Evolutionary conservation across 148 eudicot species (phyloP).

Genomic region (Rhododendron henanense): DNA sequence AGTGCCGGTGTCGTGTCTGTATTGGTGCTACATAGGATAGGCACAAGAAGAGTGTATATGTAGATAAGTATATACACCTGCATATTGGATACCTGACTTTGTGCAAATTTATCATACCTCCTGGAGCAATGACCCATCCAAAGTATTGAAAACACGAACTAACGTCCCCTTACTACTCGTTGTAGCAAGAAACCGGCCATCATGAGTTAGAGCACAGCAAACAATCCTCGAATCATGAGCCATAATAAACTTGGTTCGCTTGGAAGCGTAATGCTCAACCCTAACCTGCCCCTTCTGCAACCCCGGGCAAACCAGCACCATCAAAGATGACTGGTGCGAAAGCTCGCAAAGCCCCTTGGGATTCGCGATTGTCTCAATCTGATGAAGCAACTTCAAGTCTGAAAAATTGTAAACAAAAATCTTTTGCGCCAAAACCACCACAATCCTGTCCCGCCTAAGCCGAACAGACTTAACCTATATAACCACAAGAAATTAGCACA

Average conservation of each 20-base stretch:
- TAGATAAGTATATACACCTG: neutral
- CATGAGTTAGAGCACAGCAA: constrained; percentile 50
- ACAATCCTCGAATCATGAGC: constrained; percentile 68
- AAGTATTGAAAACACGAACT: constrained; percentile 56
- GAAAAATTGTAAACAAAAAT: constrained; percentile 53
- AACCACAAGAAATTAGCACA: neutral
- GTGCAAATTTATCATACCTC: constrained; percentile 44
- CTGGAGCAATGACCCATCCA: constrained; percentile 69
- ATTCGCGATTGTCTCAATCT: constrained; percentile 57
- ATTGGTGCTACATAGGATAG: neutral
- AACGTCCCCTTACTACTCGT: constrained; percentile 77
- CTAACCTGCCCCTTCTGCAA: constrained; percentile 72
- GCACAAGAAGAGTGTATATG: neutral
- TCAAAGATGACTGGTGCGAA: constrained; percentile 38
- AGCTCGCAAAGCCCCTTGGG: constrained; percentile 79
- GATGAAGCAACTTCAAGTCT: constrained; percentile 57
- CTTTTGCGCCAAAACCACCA: constrained; percentile 44
- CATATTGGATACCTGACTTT: neutral
- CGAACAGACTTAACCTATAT: constrained; percentile 43
- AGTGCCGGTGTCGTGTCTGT: neutral
- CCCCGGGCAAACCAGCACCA: constrained; percentile 64
- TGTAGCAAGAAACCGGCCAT: constrained; percentile 60
- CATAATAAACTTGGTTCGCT: constrained; percentile 52
- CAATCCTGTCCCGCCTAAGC: constrained; percentile 54
- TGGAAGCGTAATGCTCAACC: constrained; percentile 58